Evolutionary conservation across 2,329 filamentous ascomycete species (phyloP), one percentile per base, ranked within the genome.

Genomic region (Aphanoascus verrucosus): DNA sequence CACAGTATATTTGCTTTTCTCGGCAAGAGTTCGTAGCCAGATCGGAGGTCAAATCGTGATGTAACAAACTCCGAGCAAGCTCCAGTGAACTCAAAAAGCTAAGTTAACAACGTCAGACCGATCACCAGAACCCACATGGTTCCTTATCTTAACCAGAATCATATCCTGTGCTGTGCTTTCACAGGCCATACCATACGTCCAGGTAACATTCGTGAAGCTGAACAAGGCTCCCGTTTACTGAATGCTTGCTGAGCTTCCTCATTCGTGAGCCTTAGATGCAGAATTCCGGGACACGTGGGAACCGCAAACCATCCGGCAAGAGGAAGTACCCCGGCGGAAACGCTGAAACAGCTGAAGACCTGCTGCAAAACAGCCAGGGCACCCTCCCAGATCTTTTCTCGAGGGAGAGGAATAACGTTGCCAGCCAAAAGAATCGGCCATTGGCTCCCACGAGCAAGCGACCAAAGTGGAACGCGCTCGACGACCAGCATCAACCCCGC

Each of bases 351-450:
- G 66, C 53, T 54, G 49, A 60, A 53, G 61, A 63, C 45, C 64
- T 65, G 51, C 61, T 59, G 34, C 40, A 57, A 57, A 53, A 58
- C 61, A 59, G 49, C 31, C 64, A 67, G 60, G 64, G 67, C 55
- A 73, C 69, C 42, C 72, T 75, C 55, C 71, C 71, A 35, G 69
- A 74, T 52, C 64, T 75, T 49, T 70, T 77, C 58, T 67, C 71
- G 28, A 60, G 61, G 56, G 63, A 61, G 53, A 56, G 64, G 38
- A 53, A 55, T 46, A 58, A 49, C 51, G 12, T 47, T 35, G 52
- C 53, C 6, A 59, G 62, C 57, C 55, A 57, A 47, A 61, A 61
- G 49, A 54, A 42, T 49, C 55, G 60, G 49, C 56, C 59, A 37
- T 56, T 60, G 9, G 67, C 68, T 19, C 67, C 70, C 14, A 61